Conservation (phyloP, 2,329 filamentous ascomycete species). For the Didymella lethalis region DNA sequence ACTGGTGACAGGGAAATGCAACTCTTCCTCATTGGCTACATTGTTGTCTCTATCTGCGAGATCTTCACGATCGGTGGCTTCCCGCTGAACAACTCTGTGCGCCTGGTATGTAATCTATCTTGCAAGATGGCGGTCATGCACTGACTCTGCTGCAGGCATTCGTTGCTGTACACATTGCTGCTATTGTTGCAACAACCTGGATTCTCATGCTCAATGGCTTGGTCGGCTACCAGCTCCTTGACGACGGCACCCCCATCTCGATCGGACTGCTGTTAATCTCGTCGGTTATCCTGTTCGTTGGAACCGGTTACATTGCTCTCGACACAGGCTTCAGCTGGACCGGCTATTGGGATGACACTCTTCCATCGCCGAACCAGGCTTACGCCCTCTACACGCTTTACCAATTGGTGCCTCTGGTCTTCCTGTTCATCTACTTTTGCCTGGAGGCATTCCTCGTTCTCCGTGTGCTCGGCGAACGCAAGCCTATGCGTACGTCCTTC, state of each 20-base stretch:
- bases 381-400: conserved; percentile 95
- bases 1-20: conserved; percentile 82
- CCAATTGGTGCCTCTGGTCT: conserved; percentile 85
- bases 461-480: conserved; percentile 82
- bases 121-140: neutral
- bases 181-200: conserved; percentile 89
- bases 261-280: conserved; percentile 77
- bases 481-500: conserved; percentile 78
- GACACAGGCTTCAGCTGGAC: conserved; percentile 92
- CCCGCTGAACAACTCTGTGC: conserved; percentile 73
- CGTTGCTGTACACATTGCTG: conserved; percentile 86
- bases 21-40: conserved; percentile 85
- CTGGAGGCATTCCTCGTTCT: conserved; percentile 86
- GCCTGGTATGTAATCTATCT: conserved; percentile 67
- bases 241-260: conserved; percentile 89
- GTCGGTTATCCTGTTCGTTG: conserved; percentile 76
- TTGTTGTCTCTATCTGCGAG: conserved; percentile 90
- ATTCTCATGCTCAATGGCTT: conserved; percentile 89
- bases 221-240: conserved; percentile 90
- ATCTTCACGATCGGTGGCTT: conserved; percentile 96
- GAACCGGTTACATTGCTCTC: conserved; percentile 93
- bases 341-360: conserved; percentile 69
- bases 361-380: conserved; percentile 65
- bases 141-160: conserved; percentile 69
- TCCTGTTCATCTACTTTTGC: conserved; percentile 85